Conservation (phyloP, 495 filamentous ascomycete genomes). For the Neurospora tetrasperma region DNA sequence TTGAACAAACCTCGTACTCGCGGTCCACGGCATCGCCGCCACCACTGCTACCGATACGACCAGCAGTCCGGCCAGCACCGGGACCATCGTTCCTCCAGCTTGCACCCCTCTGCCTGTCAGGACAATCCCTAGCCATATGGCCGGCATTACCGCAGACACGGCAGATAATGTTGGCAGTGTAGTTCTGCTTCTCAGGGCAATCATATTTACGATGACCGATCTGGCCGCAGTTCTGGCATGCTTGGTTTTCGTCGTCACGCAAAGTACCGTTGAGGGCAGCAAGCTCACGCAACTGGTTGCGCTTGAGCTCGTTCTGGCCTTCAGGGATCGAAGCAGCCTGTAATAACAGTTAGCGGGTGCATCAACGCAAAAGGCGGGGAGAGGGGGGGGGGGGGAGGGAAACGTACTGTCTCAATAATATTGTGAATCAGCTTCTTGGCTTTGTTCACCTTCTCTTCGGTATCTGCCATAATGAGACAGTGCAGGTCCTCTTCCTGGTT, state of each 20-base stretch:
- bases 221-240: constrained; percentile 99
- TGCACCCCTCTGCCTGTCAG: constrained; percentile 77
- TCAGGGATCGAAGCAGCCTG: constrained; percentile 97
- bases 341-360: constrained; percentile 15
- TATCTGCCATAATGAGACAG: constrained; percentile 98
- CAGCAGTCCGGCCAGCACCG: constrained; percentile 33
- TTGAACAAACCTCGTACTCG: constrained; percentile 74
- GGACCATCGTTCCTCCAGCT: constrained; percentile 78
- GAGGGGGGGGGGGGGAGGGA: not conserved
- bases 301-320: constrained; percentile 95
- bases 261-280: constrained; percentile 96
- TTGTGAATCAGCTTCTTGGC: constrained; percentile 96
- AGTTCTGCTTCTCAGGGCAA: constrained; percentile 95
- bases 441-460: constrained; percentile 96
- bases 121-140: constrained; percentile 51
- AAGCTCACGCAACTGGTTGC: constrained; percentile 94
- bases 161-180: constrained; percentile 97
- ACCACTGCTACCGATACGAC: constrained; percentile 50
- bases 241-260: constrained; percentile 97
- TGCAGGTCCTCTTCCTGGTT: constrained; percentile 99
- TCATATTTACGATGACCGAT: constrained; percentile 99
- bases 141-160: constrained; percentile 71
- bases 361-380: not conserved
- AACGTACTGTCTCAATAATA: constrained; percentile 88
- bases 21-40: constrained; percentile 80